These are phyloP conservation scores for Terfezia claveryi DNA, from an alignment of 495 filamentous ascomycete species.

Conservation along the genomic window DNA sequence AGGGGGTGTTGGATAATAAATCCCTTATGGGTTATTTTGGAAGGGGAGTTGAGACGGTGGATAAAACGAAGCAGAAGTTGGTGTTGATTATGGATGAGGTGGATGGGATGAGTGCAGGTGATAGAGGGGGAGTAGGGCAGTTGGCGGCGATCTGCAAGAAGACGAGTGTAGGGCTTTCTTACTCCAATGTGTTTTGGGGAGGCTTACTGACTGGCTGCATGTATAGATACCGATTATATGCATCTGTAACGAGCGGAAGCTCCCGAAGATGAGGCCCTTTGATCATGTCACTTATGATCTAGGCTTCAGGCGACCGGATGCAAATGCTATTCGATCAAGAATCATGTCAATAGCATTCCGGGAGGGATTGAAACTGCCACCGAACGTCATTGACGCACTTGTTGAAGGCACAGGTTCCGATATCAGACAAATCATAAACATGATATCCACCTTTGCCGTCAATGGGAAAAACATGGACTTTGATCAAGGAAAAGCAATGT, in stretches of 20 bases:
- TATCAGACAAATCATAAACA: conserved; percentile 96
- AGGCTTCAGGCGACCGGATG: conserved; percentile 69
- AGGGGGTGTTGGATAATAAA: conserved; percentile 77
- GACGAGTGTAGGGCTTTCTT: conserved; percentile 26
- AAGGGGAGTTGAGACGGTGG: conserved; percentile 57
- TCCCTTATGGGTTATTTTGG: conserved; percentile 84
- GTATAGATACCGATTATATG: conserved; percentile 69
- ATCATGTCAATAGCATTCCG: conserved; percentile 88
- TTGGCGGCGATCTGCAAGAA: conserved; percentile 86
- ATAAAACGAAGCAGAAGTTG: conserved; percentile 66
- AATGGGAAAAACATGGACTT: conserved; percentile 48
- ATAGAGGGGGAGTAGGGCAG: conserved; percentile 86
- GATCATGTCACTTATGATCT: conserved; percentile 64
- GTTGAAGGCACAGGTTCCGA: conserved; percentile 89
- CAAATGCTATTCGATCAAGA: conserved; percentile 67
- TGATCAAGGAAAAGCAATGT: conserved; percentile 71
- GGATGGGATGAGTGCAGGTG: conserved; percentile 94
- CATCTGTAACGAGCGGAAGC: conserved; percentile 84
- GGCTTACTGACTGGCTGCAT: background rate
- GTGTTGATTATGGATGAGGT: conserved; percentile 98
- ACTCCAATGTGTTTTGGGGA: background rate
- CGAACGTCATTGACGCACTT: conserved; percentile 72
- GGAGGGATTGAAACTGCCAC: conserved; percentile 68
- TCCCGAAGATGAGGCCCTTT: conserved; percentile 97
- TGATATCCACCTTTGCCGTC: conserved; percentile 59